A percentile compares a stretch with the other conserved stretches of the same genome.
Conservation (phyloP, 2,329 filamentous ascomycete genomes). For the Colletotrichum sp. region DNA sequence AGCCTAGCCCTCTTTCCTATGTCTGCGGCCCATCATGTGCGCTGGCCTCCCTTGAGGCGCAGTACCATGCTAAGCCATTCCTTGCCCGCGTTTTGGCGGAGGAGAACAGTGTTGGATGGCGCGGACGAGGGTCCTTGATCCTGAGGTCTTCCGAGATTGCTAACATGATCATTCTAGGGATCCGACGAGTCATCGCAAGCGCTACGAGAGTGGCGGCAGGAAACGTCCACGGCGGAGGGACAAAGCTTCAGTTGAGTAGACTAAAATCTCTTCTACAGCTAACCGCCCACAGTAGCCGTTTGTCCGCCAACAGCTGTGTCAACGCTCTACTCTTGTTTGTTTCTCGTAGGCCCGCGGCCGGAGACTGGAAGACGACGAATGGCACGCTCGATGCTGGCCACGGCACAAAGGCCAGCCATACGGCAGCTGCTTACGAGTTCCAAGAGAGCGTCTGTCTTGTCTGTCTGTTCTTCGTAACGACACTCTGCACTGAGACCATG, state of each 20-base stretch:
- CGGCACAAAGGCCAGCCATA: background rate
- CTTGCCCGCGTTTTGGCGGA: background rate
- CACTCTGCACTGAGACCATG: no score
- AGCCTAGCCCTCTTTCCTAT: background rate
- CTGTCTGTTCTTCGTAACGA: no score
- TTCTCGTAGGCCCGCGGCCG: background rate
- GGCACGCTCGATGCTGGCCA: background rate
- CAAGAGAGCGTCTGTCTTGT: background rate
- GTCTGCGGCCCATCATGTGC: background rate
- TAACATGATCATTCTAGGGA: background rate
- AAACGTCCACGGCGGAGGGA: background rate
- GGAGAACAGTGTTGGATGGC: background rate
- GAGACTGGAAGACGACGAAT: no score
- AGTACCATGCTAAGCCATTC: background rate
- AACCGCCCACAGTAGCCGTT: rapidly evolving
- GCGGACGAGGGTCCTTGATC: background rate
- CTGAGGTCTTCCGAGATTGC: background rate
- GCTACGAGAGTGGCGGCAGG: background rate
- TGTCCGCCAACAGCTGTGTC: rapidly evolving
- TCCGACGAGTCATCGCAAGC: background rate
- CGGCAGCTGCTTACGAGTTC: rapidly evolving
- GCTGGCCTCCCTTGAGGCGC: background rate
- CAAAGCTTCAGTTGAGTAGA: rapidly evolving
- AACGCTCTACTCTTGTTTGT: background rate
- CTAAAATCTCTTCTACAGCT: background rate